Evolutionary conservation across 129 eudicot species (phyloP).

Genomic region (Flaveria bidentis): DNA sequence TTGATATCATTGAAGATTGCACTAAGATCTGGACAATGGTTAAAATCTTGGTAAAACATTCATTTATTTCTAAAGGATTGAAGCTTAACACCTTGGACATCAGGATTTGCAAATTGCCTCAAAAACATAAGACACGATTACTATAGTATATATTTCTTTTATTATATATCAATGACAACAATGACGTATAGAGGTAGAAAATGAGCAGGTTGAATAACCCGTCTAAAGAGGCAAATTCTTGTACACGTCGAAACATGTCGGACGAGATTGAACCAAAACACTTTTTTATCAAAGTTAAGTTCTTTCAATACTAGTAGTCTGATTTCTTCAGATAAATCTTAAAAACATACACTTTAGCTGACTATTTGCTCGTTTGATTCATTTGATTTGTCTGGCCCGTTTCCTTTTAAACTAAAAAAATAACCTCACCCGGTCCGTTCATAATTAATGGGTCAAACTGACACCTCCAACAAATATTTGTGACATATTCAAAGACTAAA

Average conservation of each 20-base stretch:
- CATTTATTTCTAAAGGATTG: slow-evolving; percentile 42
- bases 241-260: background rate
- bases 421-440: background rate
- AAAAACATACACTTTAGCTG: background rate
- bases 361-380: background rate
- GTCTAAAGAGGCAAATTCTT: background rate
- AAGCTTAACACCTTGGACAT: slow-evolving; percentile 38
- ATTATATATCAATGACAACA: background rate
- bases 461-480: background rate
- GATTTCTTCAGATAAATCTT: background rate
- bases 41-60: slow-evolving; percentile 51
- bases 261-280: background rate
- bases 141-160: background rate
- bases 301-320: background rate
- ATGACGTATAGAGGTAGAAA: background rate
- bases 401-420: background rate
- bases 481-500: slow-evolving; percentile 18
- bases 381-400: background rate
- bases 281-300: background rate
- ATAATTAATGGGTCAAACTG: background rate
- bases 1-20: slow-evolving; percentile 39
- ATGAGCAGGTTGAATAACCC: background rate
- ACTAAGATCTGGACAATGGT: slow-evolving; percentile 37
- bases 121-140: slow-evolving; percentile 13
- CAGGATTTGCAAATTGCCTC: slow-evolving; percentile 52